These are phyloP conservation scores for Zygosaccharomyces sapae DNA, from an alignment of 1,139 yeast genomes.

Conservation along the genomic window DNA sequence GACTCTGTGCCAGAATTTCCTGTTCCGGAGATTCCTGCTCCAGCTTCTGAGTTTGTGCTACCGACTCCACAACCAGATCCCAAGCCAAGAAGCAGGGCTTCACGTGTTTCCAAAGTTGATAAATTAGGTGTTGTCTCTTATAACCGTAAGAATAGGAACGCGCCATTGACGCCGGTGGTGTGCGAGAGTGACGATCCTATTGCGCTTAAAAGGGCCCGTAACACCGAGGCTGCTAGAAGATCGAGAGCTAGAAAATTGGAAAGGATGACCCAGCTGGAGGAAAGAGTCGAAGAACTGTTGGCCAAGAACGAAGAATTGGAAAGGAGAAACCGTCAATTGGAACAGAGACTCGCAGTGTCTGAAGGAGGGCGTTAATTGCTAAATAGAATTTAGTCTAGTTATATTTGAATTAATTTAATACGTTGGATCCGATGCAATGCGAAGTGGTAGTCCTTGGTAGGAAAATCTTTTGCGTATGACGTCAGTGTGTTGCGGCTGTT, in stretches of 20 bases:
- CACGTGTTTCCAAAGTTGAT: slow-evolving; percentile 41
- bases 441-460: neutral
- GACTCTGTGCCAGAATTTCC: too few relatives aligned
- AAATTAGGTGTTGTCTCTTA: slow-evolving; percentile 62
- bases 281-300: slow-evolving; percentile 61
- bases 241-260: slow-evolving; percentile 91
- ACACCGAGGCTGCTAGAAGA: slow-evolving; percentile 95
- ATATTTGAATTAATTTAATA: neutral
- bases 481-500: neutral
- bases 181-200: slow-evolving; percentile 58
- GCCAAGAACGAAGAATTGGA: slow-evolving; percentile 53
- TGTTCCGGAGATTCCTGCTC: neutral
- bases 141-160: slow-evolving; percentile 56
- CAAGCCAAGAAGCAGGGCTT: slow-evolving; percentile 22
- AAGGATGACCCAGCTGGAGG: slow-evolving; percentile 79
- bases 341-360: neutral
- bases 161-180: slow-evolving; percentile 65
- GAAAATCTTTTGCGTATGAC: neutral
- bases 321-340: slow-evolving; percentile 44
- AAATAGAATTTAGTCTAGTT: too few relatives aligned
- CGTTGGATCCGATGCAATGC: neutral
- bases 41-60: neutral
- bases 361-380: neutral
- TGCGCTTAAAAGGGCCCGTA: slow-evolving; percentile 82
- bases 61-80: slow-evolving; percentile 9